phyloP scores from a whole-genome alignment of 352 stramenopile species.

The Pythium brassicae region DNA sequence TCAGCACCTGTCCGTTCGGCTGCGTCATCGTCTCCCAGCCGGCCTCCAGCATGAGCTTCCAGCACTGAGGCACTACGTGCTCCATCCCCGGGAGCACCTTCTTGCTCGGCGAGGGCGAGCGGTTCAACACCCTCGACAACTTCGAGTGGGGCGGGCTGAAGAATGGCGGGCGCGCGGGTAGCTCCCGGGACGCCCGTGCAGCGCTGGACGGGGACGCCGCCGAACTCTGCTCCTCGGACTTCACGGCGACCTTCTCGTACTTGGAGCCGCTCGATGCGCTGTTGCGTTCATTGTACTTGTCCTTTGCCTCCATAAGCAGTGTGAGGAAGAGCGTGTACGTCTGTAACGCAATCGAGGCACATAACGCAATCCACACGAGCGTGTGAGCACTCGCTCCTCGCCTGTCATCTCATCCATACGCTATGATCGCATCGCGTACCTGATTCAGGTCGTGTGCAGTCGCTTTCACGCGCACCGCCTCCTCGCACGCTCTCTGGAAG shows the following conservation, averaged over 20 bases:
- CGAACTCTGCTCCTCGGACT: conserved; percentile 4
- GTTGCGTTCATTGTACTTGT: not conserved
- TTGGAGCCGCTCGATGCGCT: not conserved
- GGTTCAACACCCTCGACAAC: conserved; percentile 9
- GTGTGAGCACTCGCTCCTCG: not conserved
- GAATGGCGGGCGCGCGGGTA: conserved; percentile 8
- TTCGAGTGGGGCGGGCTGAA: conserved; percentile 14
- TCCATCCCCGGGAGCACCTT: conserved; percentile 20
- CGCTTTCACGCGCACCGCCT: conserved; percentile 30
- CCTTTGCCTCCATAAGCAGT: conserved; percentile 8
- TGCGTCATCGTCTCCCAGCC: conserved; percentile 66
- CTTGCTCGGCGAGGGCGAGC: conserved; percentile 13
- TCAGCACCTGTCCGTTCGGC: conserved; percentile 43
- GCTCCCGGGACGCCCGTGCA: not conserved
- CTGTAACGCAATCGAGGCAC: not conserved
- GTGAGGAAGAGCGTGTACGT: conserved; percentile 16
- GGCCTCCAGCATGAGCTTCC: conserved; percentile 45
- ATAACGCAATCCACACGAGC: too few relatives aligned
- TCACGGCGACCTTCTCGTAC: not conserved
- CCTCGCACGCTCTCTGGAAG: conserved; percentile 45
- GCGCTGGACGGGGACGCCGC: conserved; percentile 3
- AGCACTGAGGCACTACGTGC: conserved; percentile 36
- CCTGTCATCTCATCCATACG: not conserved
- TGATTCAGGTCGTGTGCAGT: conserved; percentile 25
- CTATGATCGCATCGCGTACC: conserved; percentile 4